Evolutionary conservation across 225 moss, liverwort and hornwort species (phyloP), one percentile per base, ranked within the genome.

Genomic region (Bryum argenteum): DNA sequence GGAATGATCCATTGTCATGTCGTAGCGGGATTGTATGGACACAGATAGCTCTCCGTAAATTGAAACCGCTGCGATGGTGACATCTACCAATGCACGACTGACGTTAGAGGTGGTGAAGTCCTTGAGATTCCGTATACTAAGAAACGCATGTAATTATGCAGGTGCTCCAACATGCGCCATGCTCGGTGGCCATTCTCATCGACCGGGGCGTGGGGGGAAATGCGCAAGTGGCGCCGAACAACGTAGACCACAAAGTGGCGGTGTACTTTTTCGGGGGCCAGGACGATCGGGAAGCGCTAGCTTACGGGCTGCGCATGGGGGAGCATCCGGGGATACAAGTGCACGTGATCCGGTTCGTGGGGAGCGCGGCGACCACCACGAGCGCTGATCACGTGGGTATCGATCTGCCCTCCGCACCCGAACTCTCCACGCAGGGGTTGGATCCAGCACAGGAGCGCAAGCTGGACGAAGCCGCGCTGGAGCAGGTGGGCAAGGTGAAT

Each of bases 201-300:
- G 91, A 94, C 75, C 86, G 91, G 5, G 94, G 91, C 42, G 62
- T 91, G 1, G 89, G 94, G 28, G 90, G 89, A 2, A 50, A 77
- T 24, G 74, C 77, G 43, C 85, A 90, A 74, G 67, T 90, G 3
- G 80, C 87, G 38, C 83, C 90, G 1, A 67, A 67, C 52, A 90
- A 82, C 47, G 87, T 94, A 14, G 78, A 90, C 41, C 90, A 91
- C 69, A 83, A n/a, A 20, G 90, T 75, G 6, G 83, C 79, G 7
- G 88, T 91, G 14, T 82, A 87, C 37, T 94, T 94, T 70, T 91
- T 94, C 54, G 94, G 91, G 12, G 94, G 94, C 17, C 72, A 81
- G 8, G 91, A 94, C 41, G 94, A 94, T 48, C 59, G 94, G 41
- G 91, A 94, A 70, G 94, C 91, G 16, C 85, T 94, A 5, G 80